Base-by-base conservation (phyloP, 306 rosid species). In the Quercus variabilis region DNA sequence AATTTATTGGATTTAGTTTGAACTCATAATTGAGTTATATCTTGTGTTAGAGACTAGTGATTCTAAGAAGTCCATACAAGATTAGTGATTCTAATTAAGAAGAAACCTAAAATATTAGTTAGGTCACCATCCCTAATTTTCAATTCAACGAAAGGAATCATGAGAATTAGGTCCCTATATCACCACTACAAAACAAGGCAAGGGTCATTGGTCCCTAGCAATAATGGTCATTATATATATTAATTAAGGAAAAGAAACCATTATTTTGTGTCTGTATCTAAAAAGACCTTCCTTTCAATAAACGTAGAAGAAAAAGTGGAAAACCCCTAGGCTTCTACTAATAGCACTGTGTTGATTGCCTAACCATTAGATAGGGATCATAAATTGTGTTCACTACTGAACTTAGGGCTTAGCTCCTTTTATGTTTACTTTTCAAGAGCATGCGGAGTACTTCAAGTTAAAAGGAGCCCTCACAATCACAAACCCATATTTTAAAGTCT, bases 191-290 rank as follows among this genome's bases (percentile, higher is more conserved):
- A 25, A 25, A 46, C 6, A 46, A 78, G 43, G 10, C 13, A 58
- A 58, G 18, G 69, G 28, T 26, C n/a, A 62, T 60, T 76, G 76
- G 84, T 69, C 80, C 77, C 69, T 11, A 69, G 13, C 63, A 17
- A 76, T 30, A 76, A 30, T 52, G 11, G 62, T 70, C 51, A 62
- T 51, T 17, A 19, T 59, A 35, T 56, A 38, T 28, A 5, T 59
- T 17, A 60, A 33, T 26, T 5, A 35, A 60, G 28, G 15, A 79
- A 33, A 19, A 20, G 12, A 26, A 4, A 49, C 54, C 54, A 49
- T 3, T 49, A 11, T 3, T 49, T 49, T 49, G 17, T 11, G 54
- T 49, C 12, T 1, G 17, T 12, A 49, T 49, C 54, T 12, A 49
- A 49, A 49, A 49, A 12, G 54, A 13, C 17, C 1, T 49, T 49